Base-by-base conservation (phyloP, 805 yeast species). In the Wickerhamiella occidentalis region DNA sequence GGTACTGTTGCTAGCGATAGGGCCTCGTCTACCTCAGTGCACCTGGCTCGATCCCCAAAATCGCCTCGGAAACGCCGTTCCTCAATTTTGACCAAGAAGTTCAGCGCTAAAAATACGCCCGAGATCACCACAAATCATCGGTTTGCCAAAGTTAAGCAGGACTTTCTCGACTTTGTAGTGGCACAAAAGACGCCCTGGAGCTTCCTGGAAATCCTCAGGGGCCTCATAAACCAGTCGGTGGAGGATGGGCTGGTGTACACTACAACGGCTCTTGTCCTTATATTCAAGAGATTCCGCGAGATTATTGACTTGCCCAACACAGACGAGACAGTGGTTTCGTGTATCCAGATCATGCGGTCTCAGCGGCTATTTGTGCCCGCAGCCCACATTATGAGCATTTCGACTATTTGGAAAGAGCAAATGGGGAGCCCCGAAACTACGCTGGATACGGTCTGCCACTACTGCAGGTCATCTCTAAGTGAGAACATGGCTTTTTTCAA, bases 291-390 rank as follows among this genome's bases (percentile, higher is more conserved):
- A 18, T 43, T 55, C 47, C 54, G 51, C 3, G 35, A 28, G 8
- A 40, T 53, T n/a, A 12, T 37, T 12, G 42, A 44, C 5, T 36
- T 41, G 9, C 46, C 52, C 29, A 36, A 52, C 17, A 37, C 42
- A 9, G 48, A 44, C n/a, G 60, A 53, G 23, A 48, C 52, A 11
- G 29, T 57, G 2, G 37, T 52, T n/a, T 51, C 53, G 11, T 52
- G 55, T 12, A 50, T 57, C 11, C 47, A 30, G 18, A 37, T 35
- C 12, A 38, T 58, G 48, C 53, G 53, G 7, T 18, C 51, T 3
- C 40, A 45, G 19, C 41, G 51, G 8, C 25, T 49, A 33, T 82
- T 80, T 64, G 72, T 72, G 0, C 68, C 71, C n/a, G 78, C 83
- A 6, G 78, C 82, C 5, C 69, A 72, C 46, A 68, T 84, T 7